Base-by-base conservation (phyloP, 2,329 filamentous ascomycete species). In the Arthrobotrys conoides region DNA sequence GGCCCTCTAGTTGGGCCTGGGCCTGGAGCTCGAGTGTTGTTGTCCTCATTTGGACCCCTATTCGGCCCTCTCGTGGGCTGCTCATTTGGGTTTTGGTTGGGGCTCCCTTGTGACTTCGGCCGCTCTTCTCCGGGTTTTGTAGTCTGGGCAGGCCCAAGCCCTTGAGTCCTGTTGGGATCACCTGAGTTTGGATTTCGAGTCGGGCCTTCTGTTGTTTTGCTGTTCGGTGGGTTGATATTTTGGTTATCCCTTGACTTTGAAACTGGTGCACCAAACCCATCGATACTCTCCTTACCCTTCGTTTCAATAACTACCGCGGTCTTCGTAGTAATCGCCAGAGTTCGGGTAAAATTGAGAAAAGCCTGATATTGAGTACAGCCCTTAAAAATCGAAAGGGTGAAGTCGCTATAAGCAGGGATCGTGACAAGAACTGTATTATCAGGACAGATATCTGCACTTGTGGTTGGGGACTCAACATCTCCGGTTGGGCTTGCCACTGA, bases 261-360 rank as follows among this genome's bases (percentile, higher is more conserved):
- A 33, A 71, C 49, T 6, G 38, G 27, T 8, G 6, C 12, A 6
- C 48, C 24, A 22, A 46, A 48, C 5, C 53, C 46, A n/a, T 24
- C 51, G 3, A 59, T 9, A 24, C 61, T 53, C n/a, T 66, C 63
- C n/a, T 66, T 22, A 0, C 61, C 67, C 30, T 78, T 78, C 1
- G 75, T 72, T 24, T 72, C 68, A 12, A 78, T 63, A 46, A 78
- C 68, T 8, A 78, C 68, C 10, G 75, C 75, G 1, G 75, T 78
- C 16, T 78, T 78, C 33, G 75, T 78, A 2, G 53, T 64, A 12
- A 72, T 65, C 14, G 46, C 68, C 5, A 59, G 2, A 3, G 48
- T 71, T 24, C 36, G 59, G 1, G 75, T 78, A 16, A 64, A 69
- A 33, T 72, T 78, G 10, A 48, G n/a, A 18, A 46, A 46, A n/a